These are phyloP conservation scores for Hepatocystis sp. DNA, from an alignment of 169 alveolate species.

Conservation along the genomic window DNA sequence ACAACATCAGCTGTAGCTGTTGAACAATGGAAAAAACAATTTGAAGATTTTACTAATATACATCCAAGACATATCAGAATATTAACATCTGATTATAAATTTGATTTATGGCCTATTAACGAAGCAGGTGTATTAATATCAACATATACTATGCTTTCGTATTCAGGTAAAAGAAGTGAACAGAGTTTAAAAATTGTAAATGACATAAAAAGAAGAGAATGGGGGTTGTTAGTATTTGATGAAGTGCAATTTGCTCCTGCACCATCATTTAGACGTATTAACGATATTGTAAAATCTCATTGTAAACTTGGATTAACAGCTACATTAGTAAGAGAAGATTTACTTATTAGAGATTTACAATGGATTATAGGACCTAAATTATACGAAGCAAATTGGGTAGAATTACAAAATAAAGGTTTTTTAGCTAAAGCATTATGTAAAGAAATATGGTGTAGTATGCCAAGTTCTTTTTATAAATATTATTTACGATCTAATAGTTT, in stretches of 20 bases:
- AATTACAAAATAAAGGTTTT: slow-evolving; percentile 96
- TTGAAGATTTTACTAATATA: slow-evolving; percentile 92
- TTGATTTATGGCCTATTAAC: slow-evolving; percentile 89
- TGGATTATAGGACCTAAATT: slow-evolving; percentile 99
- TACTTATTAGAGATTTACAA: slow-evolving; percentile 96
- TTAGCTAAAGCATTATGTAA: slow-evolving; percentile 98
- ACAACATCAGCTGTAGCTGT: slow-evolving; percentile 94
- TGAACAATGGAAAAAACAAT: slow-evolving; percentile 93
- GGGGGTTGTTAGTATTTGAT: slow-evolving; percentile 99
- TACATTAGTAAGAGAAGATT: slow-evolving; percentile 99
- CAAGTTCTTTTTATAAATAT: slow-evolving; percentile 94
- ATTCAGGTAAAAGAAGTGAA: slow-evolving; percentile 92
- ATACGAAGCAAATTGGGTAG: slow-evolving; percentile 99
- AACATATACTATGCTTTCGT: slow-evolving; percentile 97
- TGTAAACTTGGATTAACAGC: slow-evolving; percentile 99
- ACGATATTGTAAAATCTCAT: slow-evolving; percentile 92
- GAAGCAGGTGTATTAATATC: slow-evolving; percentile 96
- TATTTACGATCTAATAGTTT: slow-evolving; percentile 92
- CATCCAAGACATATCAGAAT: slow-evolving; percentile 90
- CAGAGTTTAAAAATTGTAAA: slow-evolving; percentile 89
- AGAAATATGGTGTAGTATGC: slow-evolving; percentile 99
- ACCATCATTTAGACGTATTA: slow-evolving; percentile 94
- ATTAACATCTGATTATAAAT: slow-evolving; percentile 96
- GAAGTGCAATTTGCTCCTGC: slow-evolving; percentile 99
- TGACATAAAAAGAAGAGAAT: slow-evolving; percentile 92